Base-by-base conservation (phyloP, 1,284 basidiomycete species). In the Veloporphyrellus conicus region DNA sequence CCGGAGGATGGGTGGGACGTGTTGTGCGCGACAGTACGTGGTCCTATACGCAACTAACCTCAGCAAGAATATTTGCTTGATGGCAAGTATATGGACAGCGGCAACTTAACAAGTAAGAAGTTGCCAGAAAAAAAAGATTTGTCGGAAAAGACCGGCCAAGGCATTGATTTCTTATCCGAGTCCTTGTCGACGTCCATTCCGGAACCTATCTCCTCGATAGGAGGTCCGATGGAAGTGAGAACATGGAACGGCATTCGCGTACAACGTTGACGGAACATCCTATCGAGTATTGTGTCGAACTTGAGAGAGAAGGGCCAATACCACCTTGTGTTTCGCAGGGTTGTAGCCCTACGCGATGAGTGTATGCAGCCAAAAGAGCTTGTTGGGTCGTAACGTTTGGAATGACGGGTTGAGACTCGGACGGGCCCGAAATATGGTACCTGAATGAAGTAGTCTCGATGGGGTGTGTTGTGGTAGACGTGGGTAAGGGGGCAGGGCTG, bases 391-490 rank as follows among this genome's bases (percentile, higher is more conserved):
- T 0, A 77, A 79, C 0, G 59, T 64, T 18, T 72, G 58, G 23
- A 71, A 60, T 6, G 16, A 54, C 22, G 14, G 53, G 46, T 50
- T 49, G 60, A 11, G 49, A 49, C 34, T 47, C 64, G 48, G 42
- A 54, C 22, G 0, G 86, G 88, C 54, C 82, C 76, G 3, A 74
- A 74, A 57, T 87, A 87, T 4, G 86, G 83, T 1, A 87, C 75
- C 55, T 79, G 77, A 6, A 81, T 75, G 15, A 80, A 70, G 52
- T 86, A 86, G 62, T 89, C 85, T 50, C 18, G 68, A 59, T 12
- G 67, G 53, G 1, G 66, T 66, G 25, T 64, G 64, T 39, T 71
- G 65, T 49, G 59, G 63, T 63, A 18, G 67, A 58, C 14, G 61
- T 43, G 31, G 68, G 66, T 62, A 19, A 69, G 60, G 20, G 69